Conservation (phyloP, 352 stramenopile genomes). For the Stramenopiles sp. region DNA sequence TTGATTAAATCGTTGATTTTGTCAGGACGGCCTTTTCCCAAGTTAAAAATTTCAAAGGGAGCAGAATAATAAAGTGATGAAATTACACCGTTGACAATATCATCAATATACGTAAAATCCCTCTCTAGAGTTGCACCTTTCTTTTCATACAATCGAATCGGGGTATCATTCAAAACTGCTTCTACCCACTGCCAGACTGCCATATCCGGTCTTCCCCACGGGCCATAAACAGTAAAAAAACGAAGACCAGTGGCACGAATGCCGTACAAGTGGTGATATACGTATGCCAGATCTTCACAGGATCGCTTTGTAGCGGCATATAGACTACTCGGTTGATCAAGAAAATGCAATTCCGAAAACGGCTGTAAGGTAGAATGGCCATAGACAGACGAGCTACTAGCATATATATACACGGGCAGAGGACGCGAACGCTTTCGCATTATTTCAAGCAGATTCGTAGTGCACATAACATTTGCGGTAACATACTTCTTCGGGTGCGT, state of each 20-base stretch:
- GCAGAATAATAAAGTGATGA: conserved; percentile 42
- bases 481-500: conserved; percentile 93
- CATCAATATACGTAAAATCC: conserved; percentile 95
- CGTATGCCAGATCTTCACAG: conserved; percentile 86
- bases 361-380: conserved; percentile 65
- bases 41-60: conserved; percentile 87
- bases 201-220: conserved; percentile 87
- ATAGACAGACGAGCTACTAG: conserved; percentile 80
- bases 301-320: conserved; percentile 94
- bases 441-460: conserved; percentile 73
- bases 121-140: conserved; percentile 44
- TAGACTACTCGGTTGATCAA: conserved; percentile 78
- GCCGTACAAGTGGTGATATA: conserved; percentile 87
- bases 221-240: conserved; percentile 97
- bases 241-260: conserved; percentile 77
- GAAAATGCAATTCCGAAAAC: conserved; percentile 64
- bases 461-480: conserved; percentile 83
- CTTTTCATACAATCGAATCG: conserved; percentile 91
- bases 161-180: conserved; percentile 55
- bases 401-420: conserved; percentile 93
- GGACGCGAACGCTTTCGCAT: conserved; percentile 57
- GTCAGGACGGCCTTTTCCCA: conserved; percentile 74
- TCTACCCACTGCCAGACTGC: conserved; percentile 96
- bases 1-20: conserved; percentile 69
- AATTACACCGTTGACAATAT: conserved; percentile 88